Conservation (phyloP, 1,284 basidiomycete genomes). For the Dichomitus squalens region DNA sequence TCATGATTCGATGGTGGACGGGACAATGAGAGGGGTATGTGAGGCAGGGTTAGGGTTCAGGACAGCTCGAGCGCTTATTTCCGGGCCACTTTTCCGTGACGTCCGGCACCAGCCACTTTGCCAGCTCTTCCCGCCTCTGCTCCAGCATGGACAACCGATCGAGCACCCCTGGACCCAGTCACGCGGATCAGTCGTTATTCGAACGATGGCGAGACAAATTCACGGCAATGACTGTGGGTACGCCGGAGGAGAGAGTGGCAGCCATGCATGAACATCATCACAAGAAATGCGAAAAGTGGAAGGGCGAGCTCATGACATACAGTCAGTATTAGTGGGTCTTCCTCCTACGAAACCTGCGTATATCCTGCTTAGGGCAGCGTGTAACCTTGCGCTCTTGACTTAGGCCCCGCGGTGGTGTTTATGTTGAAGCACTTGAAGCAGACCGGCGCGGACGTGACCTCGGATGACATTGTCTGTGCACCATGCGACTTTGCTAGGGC, state of each 20-base stretch:
- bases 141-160: constrained; percentile 10
- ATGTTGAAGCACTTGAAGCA: constrained; percentile 86
- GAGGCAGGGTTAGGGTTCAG: background rate
- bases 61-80: background rate
- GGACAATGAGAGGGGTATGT: too few relatives aligned
- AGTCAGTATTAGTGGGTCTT: constrained; percentile 41
- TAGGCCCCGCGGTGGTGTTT: constrained; percentile 86
- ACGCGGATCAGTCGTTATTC: constrained; percentile 38
- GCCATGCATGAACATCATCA: constrained; percentile 46
- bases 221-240: constrained; percentile 55
- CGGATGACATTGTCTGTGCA: constrained; percentile 77
- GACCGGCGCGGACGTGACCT: constrained; percentile 66
- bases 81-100: background rate
- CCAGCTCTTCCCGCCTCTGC: constrained; percentile 1
- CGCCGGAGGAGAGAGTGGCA: constrained; percentile 50
- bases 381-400: constrained; percentile 6
- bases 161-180: constrained; percentile 7
- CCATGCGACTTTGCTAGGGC: constrained; percentile 77
- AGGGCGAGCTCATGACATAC: constrained; percentile 55
- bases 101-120: background rate
- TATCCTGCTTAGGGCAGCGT: constrained; percentile 6
- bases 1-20: too few relatives aligned
- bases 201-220: constrained; percentile 58
- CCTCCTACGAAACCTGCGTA: constrained; percentile 7
- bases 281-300: constrained; percentile 58